Conservation (phyloP, 495 filamentous ascomycete species). For the Lophium mytilinum region DNA sequence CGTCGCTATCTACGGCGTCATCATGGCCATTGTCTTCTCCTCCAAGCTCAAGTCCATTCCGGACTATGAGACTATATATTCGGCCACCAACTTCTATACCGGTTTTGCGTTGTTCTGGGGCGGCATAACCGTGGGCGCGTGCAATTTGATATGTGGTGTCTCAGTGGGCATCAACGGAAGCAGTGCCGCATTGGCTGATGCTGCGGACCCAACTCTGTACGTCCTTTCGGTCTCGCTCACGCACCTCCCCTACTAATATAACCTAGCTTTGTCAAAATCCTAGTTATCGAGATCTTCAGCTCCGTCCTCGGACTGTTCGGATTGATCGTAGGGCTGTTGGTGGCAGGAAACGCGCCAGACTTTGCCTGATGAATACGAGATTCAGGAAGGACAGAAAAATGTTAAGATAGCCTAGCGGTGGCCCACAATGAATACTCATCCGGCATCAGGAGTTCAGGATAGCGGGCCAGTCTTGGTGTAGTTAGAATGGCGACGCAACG, state of each 20-base stretch:
- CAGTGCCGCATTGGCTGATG: conserved; percentile 92
- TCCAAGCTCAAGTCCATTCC: conserved; percentile 60
- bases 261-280: conserved; percentile 88
- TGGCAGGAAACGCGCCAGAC: conserved; percentile 70
- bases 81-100: conserved; percentile 77
- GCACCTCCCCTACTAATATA: neutral
- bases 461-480: neutral
- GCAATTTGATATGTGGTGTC: conserved; percentile 93
- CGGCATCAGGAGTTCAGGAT: neutral
- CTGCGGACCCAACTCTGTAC: conserved; percentile 83
- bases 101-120: conserved; percentile 95
- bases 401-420: neutral
- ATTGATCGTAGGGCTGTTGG: conserved; percentile 84
- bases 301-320: conserved; percentile 97
- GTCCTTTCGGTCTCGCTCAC: conserved; percentile 27
- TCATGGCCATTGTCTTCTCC: conserved; percentile 98
- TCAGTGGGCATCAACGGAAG: conserved; percentile 97
- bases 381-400: neutral
- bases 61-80: conserved; percentile 43
- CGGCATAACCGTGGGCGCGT: conserved; percentile 85
- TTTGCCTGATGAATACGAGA: conserved; percentile 39
- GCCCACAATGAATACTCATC: no score
- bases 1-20: conserved; percentile 98
- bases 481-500: neutral
- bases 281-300: conserved; percentile 99